These are phyloP conservation scores for Microsporum canis DNA, from an alignment of 2,329 filamentous ascomycete genomes.

Conservation along the genomic window DNA sequence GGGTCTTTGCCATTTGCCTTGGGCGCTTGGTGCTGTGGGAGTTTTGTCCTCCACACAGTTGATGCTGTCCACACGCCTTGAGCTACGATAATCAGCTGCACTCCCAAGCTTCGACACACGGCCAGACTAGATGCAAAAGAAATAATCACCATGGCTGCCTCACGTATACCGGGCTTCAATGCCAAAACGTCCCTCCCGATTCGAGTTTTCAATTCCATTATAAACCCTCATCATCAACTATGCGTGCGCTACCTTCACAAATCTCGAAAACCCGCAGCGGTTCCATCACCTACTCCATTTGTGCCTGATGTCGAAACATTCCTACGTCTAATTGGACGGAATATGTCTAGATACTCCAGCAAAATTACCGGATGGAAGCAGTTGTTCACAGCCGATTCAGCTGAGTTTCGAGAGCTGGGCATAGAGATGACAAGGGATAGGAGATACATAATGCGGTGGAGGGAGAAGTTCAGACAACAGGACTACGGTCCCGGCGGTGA, in stretches of 20 bases:
- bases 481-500: conserved; percentile 74
- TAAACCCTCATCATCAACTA: conserved; percentile 18
- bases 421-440: conserved; percentile 75
- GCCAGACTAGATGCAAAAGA: background rate
- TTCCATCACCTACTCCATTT: conserved; percentile 68
- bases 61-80: background rate
- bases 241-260: conserved; percentile 33
- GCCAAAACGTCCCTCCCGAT: conserved; percentile 4
- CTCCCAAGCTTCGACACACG: background rate
- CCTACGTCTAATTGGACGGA: conserved; percentile 80
- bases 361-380: conserved; percentile 89
- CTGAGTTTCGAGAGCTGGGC: conserved; percentile 69
- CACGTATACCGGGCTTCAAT: conserved; percentile 3
- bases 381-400: conserved; percentile 69
- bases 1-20: no score
- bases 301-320: conserved; percentile 78
- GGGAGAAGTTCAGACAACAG: conserved; percentile 69
- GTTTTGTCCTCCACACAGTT: background rate
- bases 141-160: background rate
- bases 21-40: background rate
- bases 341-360: conserved; percentile 64
- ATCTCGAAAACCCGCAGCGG: conserved; percentile 30
- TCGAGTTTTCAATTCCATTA: conserved; percentile 15
- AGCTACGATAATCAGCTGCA: background rate
- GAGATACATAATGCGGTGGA: conserved; percentile 76